phyloP scores from a whole-genome alignment of 768 basidiomycete species.

The Lentinula detonsa region DNA sequence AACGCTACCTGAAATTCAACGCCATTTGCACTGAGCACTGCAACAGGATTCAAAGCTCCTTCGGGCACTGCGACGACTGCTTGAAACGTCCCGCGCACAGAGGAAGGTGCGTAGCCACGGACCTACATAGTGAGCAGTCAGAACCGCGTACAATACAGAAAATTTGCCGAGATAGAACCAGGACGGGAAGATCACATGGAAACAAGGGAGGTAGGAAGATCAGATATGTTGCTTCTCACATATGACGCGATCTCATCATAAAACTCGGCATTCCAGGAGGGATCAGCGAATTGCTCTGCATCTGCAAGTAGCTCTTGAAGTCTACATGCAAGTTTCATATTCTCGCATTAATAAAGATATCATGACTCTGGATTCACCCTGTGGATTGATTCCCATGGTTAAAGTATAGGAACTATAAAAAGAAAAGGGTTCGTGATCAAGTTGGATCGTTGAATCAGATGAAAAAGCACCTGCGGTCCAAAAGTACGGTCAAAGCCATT shows the following conservation, averaged over 20 bases:
- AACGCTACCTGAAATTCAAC: slow-evolving; percentile 10
- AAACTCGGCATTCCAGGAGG: slow-evolving; percentile 18
- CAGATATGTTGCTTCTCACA: slow-evolving; percentile 6
- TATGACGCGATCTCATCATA: slow-evolving; percentile 20
- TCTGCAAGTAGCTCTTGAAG: slow-evolving; percentile 15
- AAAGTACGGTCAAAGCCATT: slow-evolving; percentile 22
- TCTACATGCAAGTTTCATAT: not conserved
- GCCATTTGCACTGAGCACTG: slow-evolving; percentile 18
- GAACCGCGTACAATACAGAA: not conserved
- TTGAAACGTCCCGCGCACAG: slow-evolving; percentile 14
- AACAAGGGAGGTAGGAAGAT: no score
- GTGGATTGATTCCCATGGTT: slow-evolving; percentile 8
- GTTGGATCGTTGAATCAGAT: not conserved
- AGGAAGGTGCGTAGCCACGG: slow-evolving; percentile 14
- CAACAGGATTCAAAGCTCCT: slow-evolving; percentile 13
- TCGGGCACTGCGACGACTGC: slow-evolving; percentile 12
- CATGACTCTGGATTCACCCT: not conserved
- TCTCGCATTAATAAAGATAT: not conserved
- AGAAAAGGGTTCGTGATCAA: not conserved
- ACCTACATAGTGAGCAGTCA: slow-evolving; percentile 6
- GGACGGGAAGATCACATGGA: not conserved
- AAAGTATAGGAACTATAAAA: slow-evolving; percentile 15
- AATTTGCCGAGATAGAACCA: no score
- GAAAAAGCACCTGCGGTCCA: slow-evolving; percentile 12
- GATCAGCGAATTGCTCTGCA: slow-evolving; percentile 18